Evolutionary conservation across 345 rosid species (phyloP).

Genomic region (Acer negundo): DNA sequence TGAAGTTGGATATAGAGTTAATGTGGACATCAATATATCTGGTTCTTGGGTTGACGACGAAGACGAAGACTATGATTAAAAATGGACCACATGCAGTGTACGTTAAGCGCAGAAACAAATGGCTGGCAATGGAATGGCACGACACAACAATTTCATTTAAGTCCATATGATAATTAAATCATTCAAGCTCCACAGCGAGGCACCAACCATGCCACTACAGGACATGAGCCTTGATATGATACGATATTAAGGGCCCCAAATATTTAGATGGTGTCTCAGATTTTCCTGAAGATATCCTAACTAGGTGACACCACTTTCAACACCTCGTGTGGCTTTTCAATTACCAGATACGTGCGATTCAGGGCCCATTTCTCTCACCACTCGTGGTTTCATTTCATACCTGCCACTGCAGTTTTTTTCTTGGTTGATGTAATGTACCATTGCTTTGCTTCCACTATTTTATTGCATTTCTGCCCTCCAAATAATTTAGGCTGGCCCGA

Average conservation of each 20-base stretch:
- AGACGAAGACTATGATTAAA: background rate
- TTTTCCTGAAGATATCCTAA: background rate
- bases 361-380: background rate
- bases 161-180: background rate
- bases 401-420: constrained; percentile 1
- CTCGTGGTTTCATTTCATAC: background rate
- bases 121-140: background rate
- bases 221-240: constrained; percentile 13
- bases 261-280: background rate
- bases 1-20: background rate
- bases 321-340: background rate
- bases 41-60: background rate
- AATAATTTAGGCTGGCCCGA: too few species aligned
- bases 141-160: background rate
- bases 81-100: background rate
- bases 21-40: background rate
- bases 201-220: background rate
- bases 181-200: background rate
- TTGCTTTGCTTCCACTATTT: background rate
- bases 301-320: background rate
- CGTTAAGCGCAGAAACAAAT: background rate
- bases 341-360: background rate
- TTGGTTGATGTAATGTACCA: background rate
- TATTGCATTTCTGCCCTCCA: background rate
- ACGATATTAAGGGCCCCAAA: constrained; percentile 11